Base-by-base conservation (phyloP, 305 asterid genomes). In the Plantago rigida region DNA sequence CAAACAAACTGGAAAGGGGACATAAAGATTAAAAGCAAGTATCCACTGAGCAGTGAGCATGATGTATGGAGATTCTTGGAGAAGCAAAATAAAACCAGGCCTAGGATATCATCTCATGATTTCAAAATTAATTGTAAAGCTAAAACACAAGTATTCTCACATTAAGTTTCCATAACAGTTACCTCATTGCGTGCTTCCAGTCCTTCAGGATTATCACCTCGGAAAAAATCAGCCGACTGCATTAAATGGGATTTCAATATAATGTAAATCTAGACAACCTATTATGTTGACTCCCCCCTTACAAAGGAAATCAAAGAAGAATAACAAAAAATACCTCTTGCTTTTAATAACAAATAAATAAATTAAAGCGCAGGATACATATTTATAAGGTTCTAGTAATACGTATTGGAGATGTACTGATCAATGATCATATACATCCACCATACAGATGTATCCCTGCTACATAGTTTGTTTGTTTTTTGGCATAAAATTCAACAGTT, bases 131-230 rank as follows among this genome's bases (percentile, higher is more conserved):
- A 55, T 45, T 13, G 60, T 10, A 24, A 15, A 46, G 46, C 12
- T 44, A 56, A 62, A 17, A 42, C 53, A 59, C 15, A 56, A 47
- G 52, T 4, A 17, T 42, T 44, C 31, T 36, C 5, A 61, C 55
- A 59, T 17, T 46, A n/a, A 44, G 47, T 24, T 70, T 58, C 51
- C 65, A 51, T 13, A 52, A 57, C 34, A 67, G 63, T 70, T 81
- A 92, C 99, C 99, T 92, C 99, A 78, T 92, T 89, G 1, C 99
- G 91, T 36, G 99, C 96, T 82, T 92, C 97, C 71, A 89, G 31
- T 74, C 99, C 99, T 78, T 92, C 99, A 29, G 95, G 86, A 75
- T 89, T 92, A 77, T 92, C 99, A 53, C 84, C 95, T 75, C 99
- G 84, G 77, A 92, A 92, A 72, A 92, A 92, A 74, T 92, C 99